Base-by-base conservation (phyloP, 176 grass and related monocot genomes). In the Eleusine indica region DNA sequence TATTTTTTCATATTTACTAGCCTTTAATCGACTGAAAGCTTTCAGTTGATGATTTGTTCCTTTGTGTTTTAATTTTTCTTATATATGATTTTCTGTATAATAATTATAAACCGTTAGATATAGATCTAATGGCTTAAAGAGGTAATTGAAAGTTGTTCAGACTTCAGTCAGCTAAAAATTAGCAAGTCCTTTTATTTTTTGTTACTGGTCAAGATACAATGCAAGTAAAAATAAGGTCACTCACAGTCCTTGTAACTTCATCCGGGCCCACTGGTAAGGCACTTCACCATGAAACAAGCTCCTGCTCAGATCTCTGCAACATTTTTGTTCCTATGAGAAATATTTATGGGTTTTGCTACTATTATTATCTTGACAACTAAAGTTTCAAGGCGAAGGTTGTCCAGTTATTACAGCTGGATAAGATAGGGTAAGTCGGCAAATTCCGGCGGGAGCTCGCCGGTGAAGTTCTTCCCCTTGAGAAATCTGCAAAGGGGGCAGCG, bases 241-340 rank as follows among this genome's bases (percentile, higher is more conserved):
- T 92, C 65, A 98, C 93, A 98, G 82, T 86, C 21, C 69, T 53
- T 84, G 76, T 80, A 98, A 78, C 87, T 82, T 88, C 93, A 95
- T 91, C 60, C 9, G 82, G 48, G 87, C 79, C 96, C 93, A 98
- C 66, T 76, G 75, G 35, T 71, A 76, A 53, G 96, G 93, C 62
- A 98, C 68, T 37, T 70, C 73, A 40, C 93, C 96, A 53, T 83
- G 88, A 18, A 98, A 76, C 51, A 98, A 73, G 68, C 21, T 98
- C 71, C 91, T 88, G 80, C 87, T 95, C 67, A 95, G 80, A 71
- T 98, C 93, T 54, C 96, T 95, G 77, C 42, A 70, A 56, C 80
- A 77, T 6, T 78, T 64, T 6, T 64, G 17, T 47, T 16, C 43
- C 16, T 18, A 63, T 15, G 56, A 64, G 28, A 46, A 47, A 13